Conservation (phyloP, 257 asterid species). For the Solanum tarijense region DNA sequence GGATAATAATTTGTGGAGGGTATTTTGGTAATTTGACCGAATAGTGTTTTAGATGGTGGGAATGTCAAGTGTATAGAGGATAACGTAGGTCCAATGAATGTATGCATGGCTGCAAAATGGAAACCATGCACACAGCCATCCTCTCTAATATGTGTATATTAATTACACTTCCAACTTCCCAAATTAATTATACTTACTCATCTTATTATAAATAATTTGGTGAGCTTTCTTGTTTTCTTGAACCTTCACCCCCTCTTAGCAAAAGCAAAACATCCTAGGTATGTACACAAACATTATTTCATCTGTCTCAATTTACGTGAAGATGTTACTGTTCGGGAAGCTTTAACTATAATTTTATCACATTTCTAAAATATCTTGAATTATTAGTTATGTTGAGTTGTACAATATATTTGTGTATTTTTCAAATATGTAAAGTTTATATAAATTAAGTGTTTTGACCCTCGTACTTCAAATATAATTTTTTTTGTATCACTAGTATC, state of each 20-base stretch:
- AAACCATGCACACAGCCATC: not conserved
- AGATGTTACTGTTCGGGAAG: rapidly evolving
- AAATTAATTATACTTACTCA: not conserved
- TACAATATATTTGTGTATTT: not conserved
- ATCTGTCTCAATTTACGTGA: not conserved
- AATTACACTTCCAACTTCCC: not conserved
- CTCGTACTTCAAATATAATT: not conserved
- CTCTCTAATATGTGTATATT: not conserved
- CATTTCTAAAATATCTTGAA: not conserved
- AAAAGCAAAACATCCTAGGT: not conserved
- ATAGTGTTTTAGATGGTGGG: not conserved
- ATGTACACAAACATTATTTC: not conserved
- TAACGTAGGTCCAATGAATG: not conserved
- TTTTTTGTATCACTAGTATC: not conserved
- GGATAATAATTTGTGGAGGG: not conserved
- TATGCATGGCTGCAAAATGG: not conserved
- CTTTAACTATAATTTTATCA: not conserved
- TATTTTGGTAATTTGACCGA: not conserved
- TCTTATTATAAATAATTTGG: not conserved
- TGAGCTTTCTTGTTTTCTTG: not conserved
- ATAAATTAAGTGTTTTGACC: not conserved
- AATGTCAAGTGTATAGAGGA: not conserved
- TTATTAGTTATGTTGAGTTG: not conserved
- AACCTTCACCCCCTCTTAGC: not conserved
- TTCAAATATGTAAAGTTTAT: not conserved